phyloP scores from a whole-genome alignment of 257 asterid genomes.

The Rehmannia glutinosa region DNA sequence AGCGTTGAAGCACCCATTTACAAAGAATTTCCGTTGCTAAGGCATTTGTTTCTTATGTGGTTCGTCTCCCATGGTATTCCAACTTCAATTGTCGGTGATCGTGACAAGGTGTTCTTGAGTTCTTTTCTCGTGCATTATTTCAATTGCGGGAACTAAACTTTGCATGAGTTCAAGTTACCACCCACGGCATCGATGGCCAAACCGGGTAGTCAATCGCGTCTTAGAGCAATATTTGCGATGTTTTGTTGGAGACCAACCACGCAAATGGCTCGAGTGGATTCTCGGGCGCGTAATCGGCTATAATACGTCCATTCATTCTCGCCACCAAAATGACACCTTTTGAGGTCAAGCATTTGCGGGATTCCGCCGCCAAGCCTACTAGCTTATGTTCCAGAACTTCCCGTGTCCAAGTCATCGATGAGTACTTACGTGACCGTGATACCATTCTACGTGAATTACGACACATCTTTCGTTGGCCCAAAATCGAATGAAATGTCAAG shows the following conservation, averaged over 20 bases:
- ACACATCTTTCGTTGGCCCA: not conserved
- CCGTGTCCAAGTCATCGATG: not conserved
- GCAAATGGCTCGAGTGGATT: not conserved
- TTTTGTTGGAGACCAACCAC: not conserved
- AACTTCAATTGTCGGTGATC: not conserved
- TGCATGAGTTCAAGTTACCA: no score
- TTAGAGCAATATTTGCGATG: not conserved
- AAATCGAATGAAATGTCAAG: not conserved
- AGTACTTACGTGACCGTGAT: not conserved
- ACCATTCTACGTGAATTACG: not conserved
- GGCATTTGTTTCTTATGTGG: not conserved
- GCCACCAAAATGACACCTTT: constrained; percentile 13
- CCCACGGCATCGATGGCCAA: not conserved
- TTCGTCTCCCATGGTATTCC: not conserved
- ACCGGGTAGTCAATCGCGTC: not conserved
- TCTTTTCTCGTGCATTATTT: not conserved
- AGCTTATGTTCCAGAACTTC: not conserved
- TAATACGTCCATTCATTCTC: not conserved
- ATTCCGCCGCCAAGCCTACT: not conserved
- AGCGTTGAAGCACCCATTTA: not conserved
- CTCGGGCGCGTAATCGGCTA: constrained; percentile 8
- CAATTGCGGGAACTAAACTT: not conserved
- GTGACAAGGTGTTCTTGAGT: constrained; percentile 5
- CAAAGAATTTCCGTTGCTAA: not conserved
- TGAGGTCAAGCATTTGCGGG: not conserved